Evolutionary conservation across 257 asterid genomes (phyloP).

Genomic region (Nicotiana benthamiana): DNA sequence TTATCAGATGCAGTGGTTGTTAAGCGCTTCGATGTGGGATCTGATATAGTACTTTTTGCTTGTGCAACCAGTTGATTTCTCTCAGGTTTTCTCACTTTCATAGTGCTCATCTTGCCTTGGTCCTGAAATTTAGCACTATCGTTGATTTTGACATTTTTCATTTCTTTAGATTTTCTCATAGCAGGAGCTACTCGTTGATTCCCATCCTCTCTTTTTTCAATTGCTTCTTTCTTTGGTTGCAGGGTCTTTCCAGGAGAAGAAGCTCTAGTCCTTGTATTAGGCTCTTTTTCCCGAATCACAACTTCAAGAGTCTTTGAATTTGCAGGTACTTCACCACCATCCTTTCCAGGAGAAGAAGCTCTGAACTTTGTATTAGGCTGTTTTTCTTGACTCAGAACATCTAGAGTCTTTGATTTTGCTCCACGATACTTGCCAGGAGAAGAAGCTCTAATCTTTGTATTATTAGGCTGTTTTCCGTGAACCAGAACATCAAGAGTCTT

Average conservation of each 20-base stretch:
- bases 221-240: conserved; percentile 6
- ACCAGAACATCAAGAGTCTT: background rate
- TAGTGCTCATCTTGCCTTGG: background rate
- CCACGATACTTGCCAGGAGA: background rate
- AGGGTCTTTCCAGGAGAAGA: conserved; percentile 3
- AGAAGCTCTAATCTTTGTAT: background rate
- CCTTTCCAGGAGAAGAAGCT: background rate
- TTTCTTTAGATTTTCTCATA: background rate
- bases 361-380: background rate
- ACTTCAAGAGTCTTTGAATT: background rate
- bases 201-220: background rate
- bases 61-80: background rate
- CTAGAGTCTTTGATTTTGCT: background rate
- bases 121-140: background rate
- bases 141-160: background rate
- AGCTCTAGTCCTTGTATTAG: background rate
- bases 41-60: background rate
- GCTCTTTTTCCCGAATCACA: background rate
- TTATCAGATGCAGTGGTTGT: conserved; percentile 7
- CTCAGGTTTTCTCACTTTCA: conserved; percentile 7
- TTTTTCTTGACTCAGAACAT: background rate
- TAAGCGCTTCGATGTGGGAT: background rate
- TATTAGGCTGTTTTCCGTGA: background rate
- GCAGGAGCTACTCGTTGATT: background rate
- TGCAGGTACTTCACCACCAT: background rate